These are phyloP conservation scores for Colletotrichum sp. DNA, from an alignment of 2,329 filamentous ascomycete genomes.

Conservation along the genomic window DNA sequence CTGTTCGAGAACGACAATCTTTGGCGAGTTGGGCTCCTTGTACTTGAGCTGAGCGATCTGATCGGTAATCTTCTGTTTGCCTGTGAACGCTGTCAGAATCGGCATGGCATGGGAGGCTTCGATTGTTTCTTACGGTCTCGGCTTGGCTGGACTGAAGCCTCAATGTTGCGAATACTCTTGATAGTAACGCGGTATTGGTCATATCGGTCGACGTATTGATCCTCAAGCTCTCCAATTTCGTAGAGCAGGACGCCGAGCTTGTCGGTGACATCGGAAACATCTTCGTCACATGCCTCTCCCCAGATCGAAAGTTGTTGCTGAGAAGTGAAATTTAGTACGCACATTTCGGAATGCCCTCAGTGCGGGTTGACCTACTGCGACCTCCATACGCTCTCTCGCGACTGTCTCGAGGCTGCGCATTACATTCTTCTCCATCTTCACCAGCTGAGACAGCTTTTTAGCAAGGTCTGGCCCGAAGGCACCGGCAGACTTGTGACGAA, in stretches of 20 bases:
- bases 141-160: conserved; percentile 97
- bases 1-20: conserved; percentile 97
- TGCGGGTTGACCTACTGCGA: conserved; percentile 73
- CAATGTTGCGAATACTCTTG: conserved; percentile 99
- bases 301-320: conserved; percentile 99
- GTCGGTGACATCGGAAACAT: conserved; percentile 98
- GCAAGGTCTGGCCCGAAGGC: conserved; percentile 86
- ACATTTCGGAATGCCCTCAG: neutral
- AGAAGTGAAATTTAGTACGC: conserved; percentile 11
- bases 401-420: conserved; percentile 98
- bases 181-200: conserved; percentile 99
- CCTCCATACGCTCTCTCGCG: conserved; percentile 96
- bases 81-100: conserved; percentile 47
- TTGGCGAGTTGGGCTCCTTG: conserved; percentile 98
- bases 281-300: conserved; percentile 95
- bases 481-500: conserved; percentile 76
- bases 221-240: conserved; percentile 97
- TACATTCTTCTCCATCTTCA: conserved; percentile 99
- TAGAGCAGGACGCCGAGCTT: conserved; percentile 98
- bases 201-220: conserved; percentile 98
- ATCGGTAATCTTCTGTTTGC: conserved; percentile 99
- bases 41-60: conserved; percentile 99
- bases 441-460: conserved; percentile 96
- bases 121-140: conserved; percentile 76
- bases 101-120: neutral